phyloP scores from a whole-genome alignment of 345 rosid species.

The Cardiospermum halicacabum region DNA sequence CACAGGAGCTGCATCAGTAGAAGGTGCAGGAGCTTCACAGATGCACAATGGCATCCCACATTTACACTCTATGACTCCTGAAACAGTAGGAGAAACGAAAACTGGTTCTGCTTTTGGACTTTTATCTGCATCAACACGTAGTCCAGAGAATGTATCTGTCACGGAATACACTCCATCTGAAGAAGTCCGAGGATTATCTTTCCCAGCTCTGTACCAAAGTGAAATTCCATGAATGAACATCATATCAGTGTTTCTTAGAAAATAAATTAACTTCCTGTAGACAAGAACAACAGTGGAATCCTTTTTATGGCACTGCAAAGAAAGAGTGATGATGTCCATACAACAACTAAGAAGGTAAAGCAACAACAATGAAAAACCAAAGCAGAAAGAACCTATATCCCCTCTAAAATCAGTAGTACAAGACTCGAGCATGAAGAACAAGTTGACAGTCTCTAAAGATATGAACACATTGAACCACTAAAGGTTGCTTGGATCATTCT shows the following conservation, averaged over 20 bases:
- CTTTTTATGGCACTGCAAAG: neutral
- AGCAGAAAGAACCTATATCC: neutral
- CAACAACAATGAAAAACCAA: neutral
- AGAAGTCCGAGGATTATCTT: slow-evolving; percentile 30
- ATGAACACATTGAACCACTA: neutral
- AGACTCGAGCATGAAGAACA: neutral
- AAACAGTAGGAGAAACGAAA: slow-evolving; percentile 21
- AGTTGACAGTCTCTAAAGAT: neutral
- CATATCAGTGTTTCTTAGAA: neutral
- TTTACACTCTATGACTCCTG: slow-evolving; percentile 54
- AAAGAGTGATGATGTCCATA: neutral
- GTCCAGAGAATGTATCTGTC: slow-evolving; percentile 44
- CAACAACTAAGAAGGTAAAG: neutral
- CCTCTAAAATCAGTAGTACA: neutral
- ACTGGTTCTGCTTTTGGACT: slow-evolving; percentile 30
- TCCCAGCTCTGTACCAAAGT: slow-evolving; percentile 37
- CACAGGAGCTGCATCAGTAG: slow-evolving; percentile 23
- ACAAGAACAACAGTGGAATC: neutral
- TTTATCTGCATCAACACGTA: slow-evolving; percentile 41
- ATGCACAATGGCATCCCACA: slow-evolving; percentile 98
- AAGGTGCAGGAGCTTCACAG: slow-evolving; percentile 57
- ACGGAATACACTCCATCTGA: slow-evolving; percentile 34
- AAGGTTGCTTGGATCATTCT: neutral
- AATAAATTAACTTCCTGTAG: neutral
- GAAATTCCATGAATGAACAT: slow-evolving; percentile 13